Evolutionary conservation across 495 filamentous ascomycete genomes (phyloP).

Genomic region (Zalerion maritima): DNA sequence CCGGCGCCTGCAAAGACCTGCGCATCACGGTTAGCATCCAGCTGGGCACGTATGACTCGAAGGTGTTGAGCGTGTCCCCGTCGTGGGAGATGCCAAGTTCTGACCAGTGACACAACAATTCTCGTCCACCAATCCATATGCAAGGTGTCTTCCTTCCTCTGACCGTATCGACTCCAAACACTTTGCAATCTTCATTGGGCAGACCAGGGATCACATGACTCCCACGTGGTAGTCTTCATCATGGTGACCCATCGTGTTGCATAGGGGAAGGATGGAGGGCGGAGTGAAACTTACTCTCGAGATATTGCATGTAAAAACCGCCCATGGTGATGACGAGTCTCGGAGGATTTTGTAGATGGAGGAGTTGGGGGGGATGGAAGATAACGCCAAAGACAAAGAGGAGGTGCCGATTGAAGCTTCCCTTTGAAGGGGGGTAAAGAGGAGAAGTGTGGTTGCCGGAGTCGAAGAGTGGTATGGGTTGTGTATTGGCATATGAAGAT

Average conservation of each 20-base stretch:
- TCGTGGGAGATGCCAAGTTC: too few species aligned
- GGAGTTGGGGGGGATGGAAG: constrained; percentile 6
- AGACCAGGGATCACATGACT: constrained; percentile 6
- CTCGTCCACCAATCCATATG: too few species aligned
- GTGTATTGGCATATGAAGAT: constrained; percentile 15
- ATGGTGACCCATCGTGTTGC: constrained; percentile 3
- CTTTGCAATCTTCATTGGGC: too few species aligned
- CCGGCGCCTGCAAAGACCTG: constrained; percentile 92
- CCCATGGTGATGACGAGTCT: constrained; percentile 29
- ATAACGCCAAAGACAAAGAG: constrained; percentile 6
- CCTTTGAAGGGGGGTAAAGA: constrained; percentile 6
- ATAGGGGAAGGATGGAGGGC: constrained; percentile 2
- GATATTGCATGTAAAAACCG: constrained; percentile 49
- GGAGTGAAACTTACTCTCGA: constrained; percentile 40
- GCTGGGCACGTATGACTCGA: too few species aligned
- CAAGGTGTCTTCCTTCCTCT: too few species aligned
- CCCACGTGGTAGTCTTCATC: neutral
- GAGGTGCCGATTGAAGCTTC: constrained; percentile 7
- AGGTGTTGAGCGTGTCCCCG: too few species aligned
- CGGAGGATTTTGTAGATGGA: constrained; percentile 5
- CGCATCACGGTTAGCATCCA: too few species aligned
- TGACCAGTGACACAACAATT: too few species aligned
- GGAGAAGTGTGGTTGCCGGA: constrained; percentile 10
- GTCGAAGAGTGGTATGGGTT: constrained; percentile 12
- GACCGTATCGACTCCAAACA: too few species aligned